Evolutionary conservation across 2,329 filamentous ascomycete species (phyloP).

Genomic region (Aspergillus fructus): DNA sequence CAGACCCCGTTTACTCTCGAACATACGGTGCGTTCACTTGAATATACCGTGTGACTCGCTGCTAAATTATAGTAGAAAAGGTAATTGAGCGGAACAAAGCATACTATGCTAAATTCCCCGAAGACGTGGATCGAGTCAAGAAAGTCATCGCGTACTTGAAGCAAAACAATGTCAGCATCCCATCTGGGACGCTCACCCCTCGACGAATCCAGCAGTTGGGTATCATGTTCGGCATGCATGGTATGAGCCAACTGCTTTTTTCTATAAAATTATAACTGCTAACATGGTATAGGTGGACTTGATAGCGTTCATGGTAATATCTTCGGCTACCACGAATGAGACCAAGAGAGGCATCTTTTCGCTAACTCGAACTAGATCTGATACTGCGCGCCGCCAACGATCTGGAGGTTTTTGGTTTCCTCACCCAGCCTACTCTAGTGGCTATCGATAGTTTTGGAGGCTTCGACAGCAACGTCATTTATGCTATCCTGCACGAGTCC

Average conservation of each 20-base stretch:
- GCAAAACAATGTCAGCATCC: conserved; percentile 62
- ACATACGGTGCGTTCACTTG: conserved; percentile 54
- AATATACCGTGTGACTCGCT: not conserved
- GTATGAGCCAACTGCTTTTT: conserved; percentile 28
- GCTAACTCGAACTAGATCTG: conserved; percentile 46
- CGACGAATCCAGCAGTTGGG: conserved; percentile 75
- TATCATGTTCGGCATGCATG: conserved; percentile 74
- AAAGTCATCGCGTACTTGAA: conserved; percentile 65
- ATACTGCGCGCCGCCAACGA: conserved; percentile 71
- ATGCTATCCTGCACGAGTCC: conserved; percentile 82
- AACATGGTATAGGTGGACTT: conserved; percentile 56
- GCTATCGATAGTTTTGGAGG: conserved; percentile 65
- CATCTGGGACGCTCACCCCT: conserved; percentile 70
- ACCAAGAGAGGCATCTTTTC: not conserved
- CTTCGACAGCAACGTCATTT: conserved; percentile 78
- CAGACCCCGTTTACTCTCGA: conserved; percentile 73
- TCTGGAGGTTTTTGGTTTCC: conserved; percentile 70
- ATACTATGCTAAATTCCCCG: conserved; percentile 83
- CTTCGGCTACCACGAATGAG: not conserved
- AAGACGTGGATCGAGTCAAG: conserved; percentile 69
- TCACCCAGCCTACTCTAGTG: conserved; percentile 70
- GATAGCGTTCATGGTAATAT: conserved; percentile 65
- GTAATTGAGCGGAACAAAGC: conserved; percentile 69
- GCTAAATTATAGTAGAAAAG: conserved; percentile 47
- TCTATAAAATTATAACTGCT: not conserved